phyloP scores from a whole-genome alignment of 805 yeast species.

The Huiozyma sinensis region DNA sequence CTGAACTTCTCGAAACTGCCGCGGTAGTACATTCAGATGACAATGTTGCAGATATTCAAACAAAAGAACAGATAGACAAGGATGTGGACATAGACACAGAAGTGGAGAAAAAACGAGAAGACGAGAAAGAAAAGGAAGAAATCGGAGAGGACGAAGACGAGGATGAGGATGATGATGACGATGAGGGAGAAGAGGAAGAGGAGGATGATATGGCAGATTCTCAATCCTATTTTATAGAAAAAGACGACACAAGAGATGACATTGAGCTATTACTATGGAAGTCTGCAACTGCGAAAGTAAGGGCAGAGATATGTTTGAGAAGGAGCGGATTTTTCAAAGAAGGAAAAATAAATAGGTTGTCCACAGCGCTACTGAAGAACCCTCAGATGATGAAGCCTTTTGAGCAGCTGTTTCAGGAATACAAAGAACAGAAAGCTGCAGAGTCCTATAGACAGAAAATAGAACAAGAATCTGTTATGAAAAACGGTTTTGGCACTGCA shows the following conservation, averaged over 20 bases:
- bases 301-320: slow-evolving; percentile 63
- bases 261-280: slow-evolving; percentile 79
- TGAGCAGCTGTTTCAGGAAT: slow-evolving; percentile 24
- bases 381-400: slow-evolving; percentile 57
- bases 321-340: slow-evolving; percentile 59
- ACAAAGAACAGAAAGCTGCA: slow-evolving; percentile 22
- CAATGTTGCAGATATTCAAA: slow-evolving; percentile 9
- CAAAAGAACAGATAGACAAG: slow-evolving; percentile 1
- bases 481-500: slow-evolving; percentile 28
- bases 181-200: slow-evolving; percentile 34
- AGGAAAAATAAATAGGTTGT: slow-evolving; percentile 48
- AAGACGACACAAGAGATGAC: slow-evolving; percentile 54
- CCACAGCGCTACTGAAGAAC: slow-evolving; percentile 59
- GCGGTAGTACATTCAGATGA: neutral
- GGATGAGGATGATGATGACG: slow-evolving; percentile 22
- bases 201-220: slow-evolving; percentile 36
- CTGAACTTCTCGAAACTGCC: neutral
- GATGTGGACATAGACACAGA: slow-evolving; percentile 3
- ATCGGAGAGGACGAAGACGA: slow-evolving; percentile 10
- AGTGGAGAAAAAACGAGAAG: neutral
- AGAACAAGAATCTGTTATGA: slow-evolving; percentile 31
- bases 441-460: slow-evolving; percentile 19
- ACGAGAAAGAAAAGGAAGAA: neutral
- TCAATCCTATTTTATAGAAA: slow-evolving; percentile 35
- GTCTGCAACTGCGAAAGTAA: slow-evolving; percentile 61